Conservation (phyloP, 2,329 filamentous ascomycete species). For the Periconia digitata region DNA sequence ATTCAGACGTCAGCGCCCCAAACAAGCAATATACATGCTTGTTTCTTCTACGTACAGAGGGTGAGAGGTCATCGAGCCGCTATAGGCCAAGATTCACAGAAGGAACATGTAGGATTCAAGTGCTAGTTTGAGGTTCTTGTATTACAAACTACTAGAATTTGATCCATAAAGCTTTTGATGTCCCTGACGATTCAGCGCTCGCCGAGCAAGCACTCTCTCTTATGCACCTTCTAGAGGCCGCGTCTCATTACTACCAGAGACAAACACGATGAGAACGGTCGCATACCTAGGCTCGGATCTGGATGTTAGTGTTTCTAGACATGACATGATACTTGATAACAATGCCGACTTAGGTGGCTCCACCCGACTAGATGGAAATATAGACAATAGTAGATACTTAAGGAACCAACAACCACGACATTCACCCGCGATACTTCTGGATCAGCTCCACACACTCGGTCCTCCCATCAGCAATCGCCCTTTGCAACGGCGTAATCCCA, state of each 20-base stretch:
- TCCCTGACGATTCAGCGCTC: not conserved
- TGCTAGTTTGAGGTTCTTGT: not conserved
- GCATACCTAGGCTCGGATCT: not conserved
- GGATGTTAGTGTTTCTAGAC: not conserved
- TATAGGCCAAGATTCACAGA: not conserved
- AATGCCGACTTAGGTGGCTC: too few species aligned
- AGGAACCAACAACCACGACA: not conserved
- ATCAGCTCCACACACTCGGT: not conserved
- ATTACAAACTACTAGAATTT: not conserved
- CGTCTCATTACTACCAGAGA: not conserved
- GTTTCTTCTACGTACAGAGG: too few species aligned
- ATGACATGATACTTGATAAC: not conserved
- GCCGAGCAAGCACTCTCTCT: not conserved
- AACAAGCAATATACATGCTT: too few species aligned
- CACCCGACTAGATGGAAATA: too few species aligned
- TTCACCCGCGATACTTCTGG: not conserved
- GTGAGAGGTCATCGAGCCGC: not conserved
- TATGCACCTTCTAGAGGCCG: not conserved
- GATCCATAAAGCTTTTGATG: not conserved
- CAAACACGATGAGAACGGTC: constrained; percentile 1
- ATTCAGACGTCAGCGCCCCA: too few species aligned
- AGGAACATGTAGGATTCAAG: not conserved
- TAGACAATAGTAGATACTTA: too few species aligned
- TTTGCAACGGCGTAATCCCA: not conserved
- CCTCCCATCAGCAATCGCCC: not conserved